Conservation (phyloP, 2,329 filamentous ascomycete genomes). For the Aspergillus texensis region DNA sequence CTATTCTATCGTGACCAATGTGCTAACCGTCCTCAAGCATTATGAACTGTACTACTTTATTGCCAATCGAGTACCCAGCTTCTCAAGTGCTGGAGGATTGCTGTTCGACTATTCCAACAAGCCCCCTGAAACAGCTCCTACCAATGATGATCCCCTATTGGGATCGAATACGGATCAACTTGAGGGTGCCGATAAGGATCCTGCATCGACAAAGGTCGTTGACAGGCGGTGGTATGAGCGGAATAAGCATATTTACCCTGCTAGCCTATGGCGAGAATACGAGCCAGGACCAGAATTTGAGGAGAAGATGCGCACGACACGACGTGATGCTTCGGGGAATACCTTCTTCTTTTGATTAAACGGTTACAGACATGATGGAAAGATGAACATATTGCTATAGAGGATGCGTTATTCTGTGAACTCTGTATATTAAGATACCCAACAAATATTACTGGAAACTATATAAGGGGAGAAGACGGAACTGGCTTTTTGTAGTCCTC, state of each 20-base stretch:
- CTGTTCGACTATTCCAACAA: constrained; percentile 75
- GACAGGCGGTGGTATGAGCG: constrained; percentile 95
- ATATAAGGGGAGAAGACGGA: background rate
- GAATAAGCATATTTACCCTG: constrained; percentile 98
- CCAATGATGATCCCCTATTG: constrained; percentile 43
- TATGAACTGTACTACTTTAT: constrained; percentile 98
- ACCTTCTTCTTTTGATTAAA: constrained; percentile 74
- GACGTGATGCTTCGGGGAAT: constrained; percentile 86
- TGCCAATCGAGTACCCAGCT: constrained; percentile 70
- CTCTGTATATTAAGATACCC: constrained; percentile 17
- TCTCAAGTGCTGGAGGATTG: constrained; percentile 69
- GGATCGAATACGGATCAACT: constrained; percentile 57
- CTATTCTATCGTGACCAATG: background rate
- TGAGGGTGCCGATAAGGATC: constrained; percentile 79
- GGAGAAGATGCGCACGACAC: constrained; percentile 66
- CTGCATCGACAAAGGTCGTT: constrained; percentile 85
- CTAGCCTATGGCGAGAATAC: constrained; percentile 93
- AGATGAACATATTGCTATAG: constrained; percentile 10
- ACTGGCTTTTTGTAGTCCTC: background rate
- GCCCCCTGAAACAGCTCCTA: constrained; percentile 32
- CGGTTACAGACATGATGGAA: constrained; percentile 16
- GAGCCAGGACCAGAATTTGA: constrained; percentile 80
- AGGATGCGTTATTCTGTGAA: constrained; percentile 9
- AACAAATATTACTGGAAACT: background rate
- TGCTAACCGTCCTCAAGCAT: constrained; percentile 61